These are phyloP conservation scores for Yamadazyma sp. DNA, from an alignment of 1,139 yeast species.

Conservation along the genomic window DNA sequence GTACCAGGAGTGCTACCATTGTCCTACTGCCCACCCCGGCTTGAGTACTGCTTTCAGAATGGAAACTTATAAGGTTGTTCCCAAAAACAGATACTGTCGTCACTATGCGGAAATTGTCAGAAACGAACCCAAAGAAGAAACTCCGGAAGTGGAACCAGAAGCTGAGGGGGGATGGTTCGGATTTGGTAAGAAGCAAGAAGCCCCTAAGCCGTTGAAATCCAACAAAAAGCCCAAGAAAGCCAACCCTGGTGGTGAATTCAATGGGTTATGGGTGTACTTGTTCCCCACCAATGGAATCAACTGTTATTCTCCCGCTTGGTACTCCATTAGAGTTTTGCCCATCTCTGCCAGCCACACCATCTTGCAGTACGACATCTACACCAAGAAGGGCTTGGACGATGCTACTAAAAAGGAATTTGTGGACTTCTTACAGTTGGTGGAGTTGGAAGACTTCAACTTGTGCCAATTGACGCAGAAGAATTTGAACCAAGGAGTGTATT, in stretches of 20 bases:
- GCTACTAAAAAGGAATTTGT: conserved; percentile 58
- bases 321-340: conserved; percentile 60
- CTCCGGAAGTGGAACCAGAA: conserved; percentile 7
- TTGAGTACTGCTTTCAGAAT: conserved; percentile 55
- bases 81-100: conserved; percentile 57
- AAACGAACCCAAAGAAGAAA: conserved; percentile 10
- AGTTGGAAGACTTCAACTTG: conserved; percentile 57
- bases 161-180: conserved; percentile 49
- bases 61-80: conserved; percentile 65
- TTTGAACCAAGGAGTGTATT: conserved; percentile 57
- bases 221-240: conserved; percentile 20
- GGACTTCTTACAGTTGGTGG: conserved; percentile 61
- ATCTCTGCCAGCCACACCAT: conserved; percentile 51
- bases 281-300: conserved; percentile 61
- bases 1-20: conserved; percentile 65
- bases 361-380: conserved; percentile 59
- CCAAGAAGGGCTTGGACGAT: conserved; percentile 56
- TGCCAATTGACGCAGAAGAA: conserved; percentile 61
- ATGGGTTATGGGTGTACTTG: conserved; percentile 61
- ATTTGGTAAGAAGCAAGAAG: conserved; percentile 32
- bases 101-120: conserved; percentile 41
- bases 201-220: conserved; percentile 10
- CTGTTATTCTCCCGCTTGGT: conserved; percentile 68
- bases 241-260: conserved; percentile 59
- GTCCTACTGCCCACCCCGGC: conserved; percentile 68